Conservation (phyloP, 2,329 filamentous ascomycete species). For the Fusarium kyushuense region DNA sequence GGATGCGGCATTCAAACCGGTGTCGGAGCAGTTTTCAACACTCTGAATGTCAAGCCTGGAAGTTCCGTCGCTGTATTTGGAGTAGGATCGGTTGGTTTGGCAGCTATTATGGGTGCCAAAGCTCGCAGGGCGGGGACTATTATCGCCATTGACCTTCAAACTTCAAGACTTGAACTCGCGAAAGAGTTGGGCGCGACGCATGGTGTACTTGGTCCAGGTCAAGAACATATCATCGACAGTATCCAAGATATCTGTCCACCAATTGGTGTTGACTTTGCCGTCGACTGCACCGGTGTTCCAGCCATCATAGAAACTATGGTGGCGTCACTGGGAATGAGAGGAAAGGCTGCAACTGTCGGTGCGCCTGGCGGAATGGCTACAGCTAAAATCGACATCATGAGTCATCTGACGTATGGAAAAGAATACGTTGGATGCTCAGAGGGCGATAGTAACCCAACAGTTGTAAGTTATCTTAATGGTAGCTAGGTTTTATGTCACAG, state of each 20-base stretch:
- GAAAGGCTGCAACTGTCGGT: constrained; percentile 21
- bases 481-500: background rate
- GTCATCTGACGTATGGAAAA: constrained; percentile 17
- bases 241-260: background rate
- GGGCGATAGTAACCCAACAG: constrained; percentile 19
- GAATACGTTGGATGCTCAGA: constrained; percentile 31
- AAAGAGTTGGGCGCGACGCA: constrained; percentile 27
- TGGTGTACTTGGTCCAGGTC: background rate
- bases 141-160: constrained; percentile 25
- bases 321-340: constrained; percentile 10
- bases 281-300: constrained; percentile 34
- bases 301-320: constrained; percentile 31
- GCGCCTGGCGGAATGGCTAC: constrained; percentile 8
- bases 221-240: background rate
- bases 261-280: constrained; percentile 29
- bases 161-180: constrained; percentile 14
- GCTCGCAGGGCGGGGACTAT: background rate
- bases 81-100: constrained; percentile 22
- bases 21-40: constrained; percentile 24
- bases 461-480: background rate
- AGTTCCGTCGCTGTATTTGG: constrained; percentile 29
- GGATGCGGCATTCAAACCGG: constrained; percentile 37
- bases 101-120: constrained; percentile 33
- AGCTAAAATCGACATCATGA: constrained; percentile 25
- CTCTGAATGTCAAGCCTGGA: constrained; percentile 11